phyloP scores from a whole-genome alignment of 2,329 filamentous ascomycete species.

The Aureobasidium sp. region DNA sequence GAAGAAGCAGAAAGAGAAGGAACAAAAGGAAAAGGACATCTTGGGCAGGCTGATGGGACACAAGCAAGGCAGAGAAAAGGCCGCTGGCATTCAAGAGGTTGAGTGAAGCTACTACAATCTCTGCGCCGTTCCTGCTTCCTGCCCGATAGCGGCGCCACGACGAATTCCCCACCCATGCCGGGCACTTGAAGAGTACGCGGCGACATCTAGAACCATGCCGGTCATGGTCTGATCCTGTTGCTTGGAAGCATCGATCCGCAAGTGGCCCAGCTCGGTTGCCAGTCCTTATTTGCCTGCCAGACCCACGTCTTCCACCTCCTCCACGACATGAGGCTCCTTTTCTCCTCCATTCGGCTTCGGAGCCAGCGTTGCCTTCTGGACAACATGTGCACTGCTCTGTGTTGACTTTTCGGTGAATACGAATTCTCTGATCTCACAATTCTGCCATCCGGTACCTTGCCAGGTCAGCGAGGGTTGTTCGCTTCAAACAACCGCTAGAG shows the following conservation, averaged over 20 bases:
- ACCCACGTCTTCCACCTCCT: not conserved
- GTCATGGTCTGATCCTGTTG: not conserved
- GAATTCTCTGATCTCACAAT: slow-evolving; percentile 1
- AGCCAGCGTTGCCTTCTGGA: not conserved
- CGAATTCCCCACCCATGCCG: not conserved
- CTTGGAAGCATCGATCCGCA: not conserved
- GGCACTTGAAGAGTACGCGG: too few species aligned
- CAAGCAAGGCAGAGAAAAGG: slow-evolving; percentile 10
- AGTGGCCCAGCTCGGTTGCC: not conserved
- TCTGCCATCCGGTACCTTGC: slow-evolving; percentile 6
- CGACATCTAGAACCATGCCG: not conserved
- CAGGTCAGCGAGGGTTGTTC: not conserved
- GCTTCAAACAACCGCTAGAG: too few species aligned
- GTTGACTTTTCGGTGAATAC: slow-evolving; percentile 1
- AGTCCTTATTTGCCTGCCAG: not conserved
- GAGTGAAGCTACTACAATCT: not conserved
- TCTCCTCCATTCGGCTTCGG: not conserved
- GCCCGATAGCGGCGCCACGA: not conserved
- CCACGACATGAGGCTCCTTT: not conserved
- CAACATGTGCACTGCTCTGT: not conserved
- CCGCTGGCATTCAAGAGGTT: slow-evolving; percentile 14
- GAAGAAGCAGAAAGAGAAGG: not conserved
- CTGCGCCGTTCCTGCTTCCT: not conserved
- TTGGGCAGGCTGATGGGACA: slow-evolving; percentile 21
- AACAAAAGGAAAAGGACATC: slow-evolving; percentile 16